Percentiles rank a stretch among this genome's conserved stretches.
phyloP scores from a whole-genome alignment of 768 basidiomycete genomes.

The Tulasnella sp. region DNA sequence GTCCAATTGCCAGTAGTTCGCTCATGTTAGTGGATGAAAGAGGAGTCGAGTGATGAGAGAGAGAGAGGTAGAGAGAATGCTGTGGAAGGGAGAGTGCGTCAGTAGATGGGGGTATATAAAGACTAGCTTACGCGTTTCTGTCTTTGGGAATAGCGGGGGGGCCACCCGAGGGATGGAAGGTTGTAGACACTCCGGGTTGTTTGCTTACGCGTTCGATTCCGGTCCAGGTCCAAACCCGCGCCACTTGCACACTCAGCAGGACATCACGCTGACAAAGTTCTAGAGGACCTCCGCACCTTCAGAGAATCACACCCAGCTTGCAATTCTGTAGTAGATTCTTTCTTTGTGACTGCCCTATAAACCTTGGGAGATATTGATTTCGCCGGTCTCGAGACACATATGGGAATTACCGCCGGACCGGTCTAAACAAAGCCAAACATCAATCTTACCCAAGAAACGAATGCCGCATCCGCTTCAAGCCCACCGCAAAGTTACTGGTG shows the following conservation, averaged over 20 bases:
- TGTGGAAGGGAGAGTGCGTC: neutral
- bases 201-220: neutral
- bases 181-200: neutral
- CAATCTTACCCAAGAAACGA: too few relatives aligned
- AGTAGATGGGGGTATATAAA: constrained; percentile 3
- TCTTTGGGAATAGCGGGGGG: neutral
- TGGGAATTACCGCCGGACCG: too few relatives aligned
- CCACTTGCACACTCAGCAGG: neutral
- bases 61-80: neutral
- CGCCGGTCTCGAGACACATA: too few relatives aligned
- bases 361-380: too few relatives aligned
- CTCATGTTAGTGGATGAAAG: constrained; percentile 32
- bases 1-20: constrained; percentile 63
- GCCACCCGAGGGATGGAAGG: neutral
- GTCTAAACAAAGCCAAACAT: too few relatives aligned
- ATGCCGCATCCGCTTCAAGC: too few relatives aligned
- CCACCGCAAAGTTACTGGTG: too few relatives aligned
- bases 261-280: neutral
- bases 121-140: neutral
- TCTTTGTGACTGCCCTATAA: too few relatives aligned
- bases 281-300: neutral
- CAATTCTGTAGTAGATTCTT: neutral
- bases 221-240: neutral
- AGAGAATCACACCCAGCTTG: neutral
- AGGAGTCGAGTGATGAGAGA: neutral